Percentiles rank a stretch among this genome's conserved stretches.
Conservation (phyloP, 2,329 filamentous ascomycete genomes). For the Sporothrix dimorphospora region DNA sequence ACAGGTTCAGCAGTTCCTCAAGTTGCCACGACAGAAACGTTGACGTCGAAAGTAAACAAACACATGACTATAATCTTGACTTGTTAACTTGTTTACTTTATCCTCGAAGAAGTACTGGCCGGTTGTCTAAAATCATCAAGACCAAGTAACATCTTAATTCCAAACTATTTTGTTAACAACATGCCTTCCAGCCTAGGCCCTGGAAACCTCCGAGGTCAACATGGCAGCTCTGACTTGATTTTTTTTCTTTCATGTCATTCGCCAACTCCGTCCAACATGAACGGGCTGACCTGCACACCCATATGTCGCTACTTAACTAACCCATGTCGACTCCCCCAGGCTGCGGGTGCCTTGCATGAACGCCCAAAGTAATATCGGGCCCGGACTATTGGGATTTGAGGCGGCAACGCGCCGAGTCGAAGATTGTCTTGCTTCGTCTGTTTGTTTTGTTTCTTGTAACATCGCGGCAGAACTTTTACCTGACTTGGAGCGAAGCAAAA, state of each 20-base stretch:
- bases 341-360: slow-evolving; percentile 25
- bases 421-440: background rate
- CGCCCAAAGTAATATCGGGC: slow-evolving; percentile 27
- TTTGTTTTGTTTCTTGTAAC: slow-evolving; percentile 18
- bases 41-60: slow-evolving; percentile 4
- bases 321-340: slow-evolving; percentile 1
- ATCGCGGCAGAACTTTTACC: background rate
- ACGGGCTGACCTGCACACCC: slow-evolving; percentile 8
- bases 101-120: background rate
- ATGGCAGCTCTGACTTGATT: background rate
- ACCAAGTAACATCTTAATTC: background rate
- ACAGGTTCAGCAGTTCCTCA: background rate
- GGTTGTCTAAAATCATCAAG: background rate
- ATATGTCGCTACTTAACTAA: slow-evolving; percentile 3
- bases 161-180: background rate
- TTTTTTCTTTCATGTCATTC: background rate
- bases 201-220: background rate
- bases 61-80: no score
- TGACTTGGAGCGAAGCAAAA: background rate
- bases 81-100: slow-evolving; percentile 9
- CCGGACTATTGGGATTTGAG: slow-evolving; percentile 26
- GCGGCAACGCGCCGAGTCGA: slow-evolving; percentile 12
- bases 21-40: background rate
- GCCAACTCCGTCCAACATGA: background rate
- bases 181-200: background rate